These are phyloP conservation scores for Aspergillus melleus DNA, from an alignment of 2,329 filamentous ascomycete genomes.

Conservation along the genomic window DNA sequence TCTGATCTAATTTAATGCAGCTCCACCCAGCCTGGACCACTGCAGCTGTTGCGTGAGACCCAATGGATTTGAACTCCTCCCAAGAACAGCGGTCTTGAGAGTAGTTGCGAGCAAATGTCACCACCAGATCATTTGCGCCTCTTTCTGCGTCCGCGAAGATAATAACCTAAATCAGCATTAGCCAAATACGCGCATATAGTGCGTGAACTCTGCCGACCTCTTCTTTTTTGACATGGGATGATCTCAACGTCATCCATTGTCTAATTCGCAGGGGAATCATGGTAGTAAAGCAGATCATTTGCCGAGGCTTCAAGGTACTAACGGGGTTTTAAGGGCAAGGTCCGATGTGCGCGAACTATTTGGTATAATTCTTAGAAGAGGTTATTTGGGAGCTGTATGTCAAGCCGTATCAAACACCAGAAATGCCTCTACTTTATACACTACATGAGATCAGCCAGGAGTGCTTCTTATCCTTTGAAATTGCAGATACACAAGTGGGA, in stretches of 20 bases:
- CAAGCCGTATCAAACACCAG: no score
- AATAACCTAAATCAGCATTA: not conserved
- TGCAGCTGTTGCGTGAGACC: not conserved
- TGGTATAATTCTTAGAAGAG: no score
- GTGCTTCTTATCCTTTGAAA: no score
- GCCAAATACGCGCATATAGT: not conserved
- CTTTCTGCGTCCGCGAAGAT: constrained; percentile 1
- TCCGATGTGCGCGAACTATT: no score
- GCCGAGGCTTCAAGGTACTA: no score
- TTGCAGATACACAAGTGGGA: no score
- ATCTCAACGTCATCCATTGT: not conserved
- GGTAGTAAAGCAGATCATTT: not conserved
- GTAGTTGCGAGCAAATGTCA: not conserved
- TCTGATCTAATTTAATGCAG: not conserved
- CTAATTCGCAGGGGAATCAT: not conserved
- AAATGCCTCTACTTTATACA: no score
- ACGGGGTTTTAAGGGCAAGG: no score
- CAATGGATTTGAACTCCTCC: constrained; percentile 1
- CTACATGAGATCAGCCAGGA: no score
- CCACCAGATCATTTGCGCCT: not conserved
- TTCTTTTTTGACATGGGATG: not conserved
- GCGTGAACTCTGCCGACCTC: not conserved
- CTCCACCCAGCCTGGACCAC: constrained; percentile 3
- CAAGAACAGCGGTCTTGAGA: not conserved
- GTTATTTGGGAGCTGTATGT: no score